Evolutionary conservation across 2,329 filamentous ascomycete genomes (phyloP).

Genomic region (Huntiella abstrusa): DNA sequence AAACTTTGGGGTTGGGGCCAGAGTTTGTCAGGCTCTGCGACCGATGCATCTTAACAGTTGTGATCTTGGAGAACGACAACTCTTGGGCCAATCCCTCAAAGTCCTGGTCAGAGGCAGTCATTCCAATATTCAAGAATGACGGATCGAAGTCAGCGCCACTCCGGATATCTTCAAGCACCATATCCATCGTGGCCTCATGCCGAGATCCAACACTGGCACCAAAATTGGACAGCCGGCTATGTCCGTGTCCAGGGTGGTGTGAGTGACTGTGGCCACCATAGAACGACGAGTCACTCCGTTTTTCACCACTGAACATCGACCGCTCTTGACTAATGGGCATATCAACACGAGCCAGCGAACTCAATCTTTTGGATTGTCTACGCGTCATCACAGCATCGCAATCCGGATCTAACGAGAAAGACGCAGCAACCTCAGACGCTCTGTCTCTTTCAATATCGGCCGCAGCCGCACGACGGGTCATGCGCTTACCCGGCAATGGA

Average conservation of each 20-base stretch:
- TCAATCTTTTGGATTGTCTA: slow-evolving; percentile 58
- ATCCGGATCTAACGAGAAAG: slow-evolving; percentile 57
- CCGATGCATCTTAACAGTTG: slow-evolving; percentile 40
- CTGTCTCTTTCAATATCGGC: slow-evolving; percentile 18
- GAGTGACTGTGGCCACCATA: slow-evolving; percentile 16
- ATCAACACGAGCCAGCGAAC: slow-evolving; percentile 76
- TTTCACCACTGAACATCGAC: slow-evolving; percentile 55
- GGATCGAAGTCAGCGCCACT: slow-evolving; percentile 40
- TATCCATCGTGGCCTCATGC: slow-evolving; percentile 23
- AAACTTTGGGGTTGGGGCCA: slow-evolving; percentile 28
- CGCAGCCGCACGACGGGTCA: slow-evolving; percentile 21
- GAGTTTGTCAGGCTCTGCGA: not conserved
- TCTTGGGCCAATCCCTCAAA: slow-evolving; percentile 55
- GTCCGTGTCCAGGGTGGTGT: slow-evolving; percentile 16
- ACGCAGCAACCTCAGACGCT: slow-evolving; percentile 26
- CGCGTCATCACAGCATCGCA: slow-evolving; percentile 34
- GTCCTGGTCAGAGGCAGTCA: slow-evolving; percentile 18
- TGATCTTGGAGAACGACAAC: slow-evolving; percentile 51
- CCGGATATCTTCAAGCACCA: slow-evolving; percentile 48
- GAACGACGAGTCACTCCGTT: slow-evolving; percentile 53
- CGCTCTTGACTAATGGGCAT: slow-evolving; percentile 71
- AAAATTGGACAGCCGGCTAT: not conserved
- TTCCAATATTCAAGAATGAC: slow-evolving; percentile 38
- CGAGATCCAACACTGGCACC: not conserved
- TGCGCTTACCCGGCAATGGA: slow-evolving; percentile 32